A percentile compares a stretch with the other conserved stretches of the same genome.
These are phyloP conservation scores for Dendrostoma leiphaemia DNA, from an alignment of 2,329 filamentous ascomycete genomes.

Conservation along the genomic window DNA sequence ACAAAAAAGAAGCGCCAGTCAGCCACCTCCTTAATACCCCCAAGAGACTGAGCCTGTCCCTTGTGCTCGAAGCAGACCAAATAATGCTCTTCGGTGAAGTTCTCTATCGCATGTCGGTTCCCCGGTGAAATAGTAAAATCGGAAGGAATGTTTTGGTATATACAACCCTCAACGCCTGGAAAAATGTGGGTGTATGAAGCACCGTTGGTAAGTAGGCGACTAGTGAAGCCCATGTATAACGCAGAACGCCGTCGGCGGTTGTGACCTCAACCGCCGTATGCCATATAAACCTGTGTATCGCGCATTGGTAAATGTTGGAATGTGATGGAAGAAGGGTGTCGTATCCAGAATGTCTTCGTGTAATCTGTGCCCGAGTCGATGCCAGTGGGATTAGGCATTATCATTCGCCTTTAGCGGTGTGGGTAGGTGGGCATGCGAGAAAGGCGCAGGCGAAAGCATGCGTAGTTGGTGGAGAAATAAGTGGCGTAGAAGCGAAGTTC, in stretches of 20 bases:
- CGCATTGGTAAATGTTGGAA: constrained; percentile 13
- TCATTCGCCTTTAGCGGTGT: constrained; percentile 12
- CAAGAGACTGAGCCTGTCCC: background rate
- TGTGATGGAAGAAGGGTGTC: constrained; percentile 10
- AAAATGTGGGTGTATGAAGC: constrained; percentile 1
- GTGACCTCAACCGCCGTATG: constrained; percentile 16
- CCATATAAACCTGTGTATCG: constrained; percentile 10
- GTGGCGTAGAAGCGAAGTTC: background rate
- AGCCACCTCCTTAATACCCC: background rate
- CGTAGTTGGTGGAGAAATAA: background rate
- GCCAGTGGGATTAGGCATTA: constrained; percentile 18
- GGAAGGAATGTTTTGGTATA: constrained; percentile 11
- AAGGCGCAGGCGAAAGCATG: background rate
- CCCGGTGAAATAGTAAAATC: constrained; percentile 2
- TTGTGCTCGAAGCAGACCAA: background rate
- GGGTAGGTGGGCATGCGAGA: background rate
- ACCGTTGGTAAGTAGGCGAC: constrained; percentile 1
- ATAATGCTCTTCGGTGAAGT: constrained; percentile 1
- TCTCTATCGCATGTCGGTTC: constrained; percentile 13
- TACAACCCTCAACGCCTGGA: constrained; percentile 6
- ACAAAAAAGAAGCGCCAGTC: constrained; percentile 3
- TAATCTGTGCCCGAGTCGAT: background rate
- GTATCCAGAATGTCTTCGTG: background rate
- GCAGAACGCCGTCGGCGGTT: constrained; percentile 15
- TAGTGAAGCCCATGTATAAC: constrained; percentile 3